Evolutionary conservation across 768 basidiomycete genomes (phyloP).

Genomic region (Coprinopsis marcescibilis): DNA sequence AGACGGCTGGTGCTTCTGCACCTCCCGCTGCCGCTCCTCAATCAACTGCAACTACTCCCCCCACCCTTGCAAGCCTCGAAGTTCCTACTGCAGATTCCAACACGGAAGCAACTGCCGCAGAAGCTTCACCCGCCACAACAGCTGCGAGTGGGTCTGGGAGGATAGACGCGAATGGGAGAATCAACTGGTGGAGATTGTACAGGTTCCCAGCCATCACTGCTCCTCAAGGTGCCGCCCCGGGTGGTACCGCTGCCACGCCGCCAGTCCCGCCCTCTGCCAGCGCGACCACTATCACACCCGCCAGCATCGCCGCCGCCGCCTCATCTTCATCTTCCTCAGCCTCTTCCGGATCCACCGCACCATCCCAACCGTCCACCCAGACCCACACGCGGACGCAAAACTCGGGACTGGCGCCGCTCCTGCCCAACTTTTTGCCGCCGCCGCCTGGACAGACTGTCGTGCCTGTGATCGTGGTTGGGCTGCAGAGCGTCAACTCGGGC

Average conservation of each 20-base stretch:
- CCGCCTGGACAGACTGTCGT: conserved; percentile 45
- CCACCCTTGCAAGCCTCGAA: neutral
- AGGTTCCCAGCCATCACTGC: conserved; percentile 66
- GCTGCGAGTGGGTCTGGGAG: conserved; percentile 17
- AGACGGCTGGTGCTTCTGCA: conserved; percentile 2
- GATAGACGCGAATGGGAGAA: conserved; percentile 33
- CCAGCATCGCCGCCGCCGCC: conserved; percentile 2
- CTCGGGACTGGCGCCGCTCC: conserved; percentile 3
- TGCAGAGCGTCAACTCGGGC: conserved; percentile 68
- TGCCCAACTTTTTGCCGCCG: conserved; percentile 12
- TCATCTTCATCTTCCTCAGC: neutral
- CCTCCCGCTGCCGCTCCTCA: neutral
- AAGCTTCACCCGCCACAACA: conserved; percentile 13
- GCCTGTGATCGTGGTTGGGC: conserved; percentile 78
- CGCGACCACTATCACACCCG: conserved; percentile 7
- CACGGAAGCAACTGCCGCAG: neutral
- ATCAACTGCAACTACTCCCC: neutral
- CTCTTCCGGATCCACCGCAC: neutral
- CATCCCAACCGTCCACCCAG: neutral
- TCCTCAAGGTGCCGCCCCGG: conserved; percentile 21
- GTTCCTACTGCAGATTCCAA: neutral
- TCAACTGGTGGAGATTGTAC: conserved; percentile 83
- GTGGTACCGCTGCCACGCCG: neutral
- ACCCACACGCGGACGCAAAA: neutral
- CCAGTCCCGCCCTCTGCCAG: conserved; percentile 10